Evolutionary conservation across 176 grass and related monocot genomes (phyloP).

Genomic region (Alloteropsis semialata): DNA sequence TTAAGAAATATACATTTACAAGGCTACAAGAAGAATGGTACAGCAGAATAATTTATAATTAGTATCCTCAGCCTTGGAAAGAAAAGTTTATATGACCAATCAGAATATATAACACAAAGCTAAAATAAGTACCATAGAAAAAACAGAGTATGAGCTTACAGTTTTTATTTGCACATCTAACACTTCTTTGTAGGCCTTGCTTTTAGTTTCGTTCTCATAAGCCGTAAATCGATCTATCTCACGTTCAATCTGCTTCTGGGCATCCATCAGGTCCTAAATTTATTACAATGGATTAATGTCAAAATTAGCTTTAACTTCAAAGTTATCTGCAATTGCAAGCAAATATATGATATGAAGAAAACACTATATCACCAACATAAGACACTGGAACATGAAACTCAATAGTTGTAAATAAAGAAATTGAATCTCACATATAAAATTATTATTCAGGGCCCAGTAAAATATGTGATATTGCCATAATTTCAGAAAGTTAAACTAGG

Average conservation of each 20-base stretch:
- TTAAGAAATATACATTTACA: neutral
- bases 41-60: conserved; percentile 19
- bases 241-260: conserved; percentile 91
- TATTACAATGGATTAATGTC: conserved; percentile 68
- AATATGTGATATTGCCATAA: conserved; percentile 6
- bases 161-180: conserved; percentile 95
- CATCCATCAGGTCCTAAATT: conserved; percentile 96
- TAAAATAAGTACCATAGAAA: conserved; percentile 7
- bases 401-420: no score
- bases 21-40: conserved; percentile 9
- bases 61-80: conserved; percentile 12
- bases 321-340: neutral
- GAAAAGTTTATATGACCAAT: conserved; percentile 8
- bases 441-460: neutral
- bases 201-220: conserved; percentile 99
- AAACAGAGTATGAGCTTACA: conserved; percentile 50
- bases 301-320: conserved; percentile 22
- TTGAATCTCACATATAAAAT: neutral
- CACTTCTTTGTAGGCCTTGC: conserved; percentile 97
- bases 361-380: neutral
- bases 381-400: neutral
- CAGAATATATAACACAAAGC: conserved; percentile 14
- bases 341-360: conserved; percentile 1
- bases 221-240: conserved; percentile 99
- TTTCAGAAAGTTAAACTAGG: neutral